These are phyloP conservation scores for Agrostemma githago DNA, from an alignment of 148 eudicot species.

Conservation along the genomic window DNA sequence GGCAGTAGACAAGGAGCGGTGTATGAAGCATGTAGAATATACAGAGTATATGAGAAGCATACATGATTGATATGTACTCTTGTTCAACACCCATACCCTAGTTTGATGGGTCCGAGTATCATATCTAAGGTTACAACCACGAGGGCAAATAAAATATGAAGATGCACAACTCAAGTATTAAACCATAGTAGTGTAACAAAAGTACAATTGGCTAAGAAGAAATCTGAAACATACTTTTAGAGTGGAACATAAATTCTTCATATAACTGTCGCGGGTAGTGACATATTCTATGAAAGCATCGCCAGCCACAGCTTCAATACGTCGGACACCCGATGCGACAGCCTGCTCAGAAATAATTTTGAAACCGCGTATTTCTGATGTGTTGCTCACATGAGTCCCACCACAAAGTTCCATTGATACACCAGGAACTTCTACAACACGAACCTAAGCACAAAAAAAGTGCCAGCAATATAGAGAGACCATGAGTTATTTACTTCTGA, in stretches of 20 bases:
- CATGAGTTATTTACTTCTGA: constrained; percentile 6
- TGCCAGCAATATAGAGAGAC: constrained; percentile 2
- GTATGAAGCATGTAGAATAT: neutral
- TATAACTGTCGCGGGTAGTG: constrained; percentile 63
- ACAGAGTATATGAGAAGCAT: neutral
- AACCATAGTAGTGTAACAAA: neutral
- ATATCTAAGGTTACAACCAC: neutral
- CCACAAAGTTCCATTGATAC: constrained; percentile 98
- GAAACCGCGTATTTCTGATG: constrained; percentile 95
- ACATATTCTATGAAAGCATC: constrained; percentile 90
- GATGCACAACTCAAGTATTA: neutral
- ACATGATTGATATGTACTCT: neutral
- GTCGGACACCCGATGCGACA: constrained; percentile 87
- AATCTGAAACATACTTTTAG: constrained; percentile 58
- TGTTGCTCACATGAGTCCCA: constrained; percentile 89
- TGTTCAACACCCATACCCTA: neutral
- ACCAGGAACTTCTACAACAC: constrained; percentile 97
- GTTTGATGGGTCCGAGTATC: neutral
- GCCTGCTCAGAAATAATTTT: constrained; percentile 93
- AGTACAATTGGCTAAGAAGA: neutral
- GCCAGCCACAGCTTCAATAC: constrained; percentile 99
- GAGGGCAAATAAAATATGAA: neutral
- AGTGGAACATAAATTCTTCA: constrained; percentile 88
- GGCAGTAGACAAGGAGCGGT: neutral
- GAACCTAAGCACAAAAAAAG: constrained; percentile 47